These are phyloP conservation scores for Xylaria arbuscula DNA, from an alignment of 2,329 filamentous ascomycete genomes.

Conservation along the genomic window DNA sequence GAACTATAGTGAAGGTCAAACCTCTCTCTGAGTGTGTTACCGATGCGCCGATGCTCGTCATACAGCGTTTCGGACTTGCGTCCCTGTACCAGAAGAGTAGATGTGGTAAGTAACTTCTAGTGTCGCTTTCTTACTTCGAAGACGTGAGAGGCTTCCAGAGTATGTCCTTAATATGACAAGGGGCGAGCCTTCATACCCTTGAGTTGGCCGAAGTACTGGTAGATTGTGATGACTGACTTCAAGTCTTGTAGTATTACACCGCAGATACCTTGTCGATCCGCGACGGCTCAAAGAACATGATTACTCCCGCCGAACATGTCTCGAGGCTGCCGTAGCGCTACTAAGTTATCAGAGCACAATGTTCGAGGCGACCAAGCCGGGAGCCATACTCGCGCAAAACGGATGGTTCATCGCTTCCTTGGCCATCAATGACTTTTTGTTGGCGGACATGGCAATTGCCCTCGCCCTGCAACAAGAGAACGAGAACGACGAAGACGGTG, in stretches of 20 bases:
- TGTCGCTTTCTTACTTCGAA: neutral
- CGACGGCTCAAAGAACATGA: constrained; percentile 58
- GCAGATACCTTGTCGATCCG: constrained; percentile 62
- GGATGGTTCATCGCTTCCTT: constrained; percentile 69
- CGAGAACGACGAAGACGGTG: constrained; percentile 50
- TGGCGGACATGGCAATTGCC: constrained; percentile 71
- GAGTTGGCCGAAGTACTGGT: neutral
- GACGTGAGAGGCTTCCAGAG: neutral
- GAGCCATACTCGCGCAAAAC: constrained; percentile 62
- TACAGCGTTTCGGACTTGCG: constrained; percentile 65
- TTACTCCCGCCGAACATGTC: constrained; percentile 63
- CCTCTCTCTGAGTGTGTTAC: constrained; percentile 62
- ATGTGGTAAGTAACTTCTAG: constrained; percentile 48
- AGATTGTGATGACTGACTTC: neutral
- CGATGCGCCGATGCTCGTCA: constrained; percentile 59
- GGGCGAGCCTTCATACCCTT: too few species aligned
- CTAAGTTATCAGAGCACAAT: constrained; percentile 61
- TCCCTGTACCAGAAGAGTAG: constrained; percentile 66
- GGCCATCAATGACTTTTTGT: constrained; percentile 69
- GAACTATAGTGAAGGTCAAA: constrained; percentile 54
- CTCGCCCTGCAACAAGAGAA: constrained; percentile 60
- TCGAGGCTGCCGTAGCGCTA: constrained; percentile 61
- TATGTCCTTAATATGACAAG: too few species aligned
- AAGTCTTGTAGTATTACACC: constrained; percentile 59
- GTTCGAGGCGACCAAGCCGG: constrained; percentile 62